phyloP scores from a whole-genome alignment of 371 early-diverging fungal genomes.

The Saksenaea vasiformis region DNA sequence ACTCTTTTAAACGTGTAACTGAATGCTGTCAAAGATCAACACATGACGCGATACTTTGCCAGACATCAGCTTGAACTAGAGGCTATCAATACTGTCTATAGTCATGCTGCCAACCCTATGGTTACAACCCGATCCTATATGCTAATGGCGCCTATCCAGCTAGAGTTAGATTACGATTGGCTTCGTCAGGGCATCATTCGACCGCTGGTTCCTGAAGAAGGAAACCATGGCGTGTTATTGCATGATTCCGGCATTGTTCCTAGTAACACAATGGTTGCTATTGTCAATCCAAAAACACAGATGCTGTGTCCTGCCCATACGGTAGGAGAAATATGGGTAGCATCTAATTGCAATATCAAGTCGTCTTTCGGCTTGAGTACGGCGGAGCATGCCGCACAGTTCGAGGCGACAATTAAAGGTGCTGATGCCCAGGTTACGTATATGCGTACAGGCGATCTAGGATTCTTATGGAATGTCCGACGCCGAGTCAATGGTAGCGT shows the following conservation, averaged over 20 bases:
- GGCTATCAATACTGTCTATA: conserved; percentile 69
- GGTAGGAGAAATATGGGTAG: conserved; percentile 88
- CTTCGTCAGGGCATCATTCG: conserved; percentile 65
- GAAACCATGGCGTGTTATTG: conserved; percentile 56
- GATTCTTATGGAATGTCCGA: conserved; percentile 70
- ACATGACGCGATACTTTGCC: conserved; percentile 43
- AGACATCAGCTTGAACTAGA: conserved; percentile 60
- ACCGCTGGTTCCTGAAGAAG: conserved; percentile 52
- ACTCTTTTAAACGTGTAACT: conserved; percentile 2
- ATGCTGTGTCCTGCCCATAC: conserved; percentile 63
- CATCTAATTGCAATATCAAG: conserved; percentile 62
- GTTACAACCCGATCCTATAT: conserved; percentile 79
- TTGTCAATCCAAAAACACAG: conserved; percentile 72
- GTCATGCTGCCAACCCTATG: conserved; percentile 72
- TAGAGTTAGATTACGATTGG: conserved; percentile 62
- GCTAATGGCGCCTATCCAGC: conserved; percentile 61
- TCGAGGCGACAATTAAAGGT: conserved; percentile 55
- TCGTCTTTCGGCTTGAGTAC: conserved; percentile 31
- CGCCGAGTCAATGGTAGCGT: conserved; percentile 15
- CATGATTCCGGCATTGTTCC: conserved; percentile 80
- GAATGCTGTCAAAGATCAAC: conserved; percentile 24
- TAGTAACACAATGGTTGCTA: conserved; percentile 79
- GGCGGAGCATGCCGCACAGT: conserved; percentile 12
- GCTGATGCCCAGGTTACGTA: conserved; percentile 62
- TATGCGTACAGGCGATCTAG: conserved; percentile 80